Evolutionary conservation across 345 rosid genomes (phyloP), one percentile per base, ranked within the genome.

Genomic region (Limnanthes douglasii): DNA sequence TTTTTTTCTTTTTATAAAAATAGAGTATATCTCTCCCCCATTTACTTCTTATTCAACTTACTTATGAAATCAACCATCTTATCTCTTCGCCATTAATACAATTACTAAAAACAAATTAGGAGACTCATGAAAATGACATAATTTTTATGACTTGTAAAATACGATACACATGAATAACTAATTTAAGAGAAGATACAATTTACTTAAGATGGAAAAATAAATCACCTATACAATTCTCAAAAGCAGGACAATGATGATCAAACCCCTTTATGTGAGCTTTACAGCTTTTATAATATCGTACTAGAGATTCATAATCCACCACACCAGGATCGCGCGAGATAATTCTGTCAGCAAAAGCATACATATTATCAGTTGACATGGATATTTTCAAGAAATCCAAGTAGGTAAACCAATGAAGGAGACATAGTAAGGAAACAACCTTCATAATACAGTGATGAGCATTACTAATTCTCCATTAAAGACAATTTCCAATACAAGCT

Each of bases 161-260:
- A 21, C 39, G 5, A 34, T 11, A 20, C 23, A 7, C 2, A 36
- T 11, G 10, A 42, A 21, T 38, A 1, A 48, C 0, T 14, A 30
- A 12, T 25, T 37, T 21, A 17, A n/a, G n/a, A 5, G 41, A 46
- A 9, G 17, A 32, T 35, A 21, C n/a, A 21, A 34, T n/a, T 0
- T 13, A 17, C 10, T n/a, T 13, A 31, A 38, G 21, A 50, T 28
- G 36, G 28, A 3, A 5, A 36, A 23, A 30, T 3, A 4, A 11
- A 31, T 50, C 62, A 72, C 82, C 88, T 34, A 77, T 64, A 46
- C 88, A 77, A 39, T 69, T 77, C 37, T 81, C 88, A 66, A 72
- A 72, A 36, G 81, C 86, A 29, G 75, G 75, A 34, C 86, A 76
- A 42, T 76, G 86, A 50, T 76, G 86, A 41, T 72, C 86, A 39